These are phyloP conservation scores for Lentinula sp. DNA, from an alignment of 768 basidiomycete species.

Conservation along the genomic window DNA sequence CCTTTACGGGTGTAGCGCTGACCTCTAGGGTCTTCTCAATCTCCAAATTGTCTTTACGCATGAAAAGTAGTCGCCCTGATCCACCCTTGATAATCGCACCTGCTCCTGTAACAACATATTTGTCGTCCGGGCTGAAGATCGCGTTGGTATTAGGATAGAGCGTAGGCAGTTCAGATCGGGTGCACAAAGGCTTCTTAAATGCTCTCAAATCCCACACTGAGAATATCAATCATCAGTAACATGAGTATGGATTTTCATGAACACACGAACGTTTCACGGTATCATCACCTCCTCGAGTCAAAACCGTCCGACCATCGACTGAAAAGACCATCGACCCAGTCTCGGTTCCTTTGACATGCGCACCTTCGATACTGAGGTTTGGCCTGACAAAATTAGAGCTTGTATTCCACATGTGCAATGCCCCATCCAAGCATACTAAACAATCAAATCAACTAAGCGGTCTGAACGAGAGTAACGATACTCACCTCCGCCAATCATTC, in stretches of 20 bases:
- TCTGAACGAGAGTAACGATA: conserved; percentile 6
- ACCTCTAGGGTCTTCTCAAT: conserved; percentile 62
- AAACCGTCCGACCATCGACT: conserved; percentile 76
- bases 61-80: conserved; percentile 65
- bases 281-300: conserved; percentile 91
- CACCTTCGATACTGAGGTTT: conserved; percentile 77
- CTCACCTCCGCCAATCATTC: conserved; percentile 80
- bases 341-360: conserved; percentile 82
- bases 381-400: conserved; percentile 92
- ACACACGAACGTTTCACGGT: conserved; percentile 82
- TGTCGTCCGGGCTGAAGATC: conserved; percentile 92
- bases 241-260: conserved; percentile 1
- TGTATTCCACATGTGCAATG: conserved; percentile 89
- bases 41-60: conserved; percentile 66
- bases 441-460: conserved; percentile 1
- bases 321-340: conserved; percentile 87
- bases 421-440: conserved; percentile 84
- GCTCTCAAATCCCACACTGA: conserved; percentile 92
- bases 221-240: background rate
- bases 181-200: conserved; percentile 83
- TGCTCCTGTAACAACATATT: conserved; percentile 78
- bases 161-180: conserved; percentile 58
- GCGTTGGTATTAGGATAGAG: conserved; percentile 92
- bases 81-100: conserved; percentile 63
- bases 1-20: conserved; percentile 80